Percentiles rank a stretch among this genome's conserved stretches.
Conservation (phyloP, 2,329 filamentous ascomycete species). For the Fusarium tupiense region DNA sequence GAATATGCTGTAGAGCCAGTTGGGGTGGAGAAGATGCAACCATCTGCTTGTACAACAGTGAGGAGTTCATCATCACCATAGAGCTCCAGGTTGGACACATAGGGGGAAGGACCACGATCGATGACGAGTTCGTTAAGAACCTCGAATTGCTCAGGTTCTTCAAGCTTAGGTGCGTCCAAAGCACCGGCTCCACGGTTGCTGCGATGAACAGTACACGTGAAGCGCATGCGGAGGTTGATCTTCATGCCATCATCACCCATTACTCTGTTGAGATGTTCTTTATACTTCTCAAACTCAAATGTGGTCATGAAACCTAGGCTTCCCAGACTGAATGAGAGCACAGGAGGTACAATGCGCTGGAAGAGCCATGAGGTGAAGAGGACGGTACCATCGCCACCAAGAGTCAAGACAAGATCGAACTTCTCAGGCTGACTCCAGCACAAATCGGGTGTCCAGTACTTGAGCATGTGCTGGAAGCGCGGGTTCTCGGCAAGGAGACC, state of each 20-base stretch:
- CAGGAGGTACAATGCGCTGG: slow-evolving; percentile 85
- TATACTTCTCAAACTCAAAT: slow-evolving; percentile 89
- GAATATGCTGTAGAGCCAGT: slow-evolving; percentile 97
- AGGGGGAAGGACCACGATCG: slow-evolving; percentile 94
- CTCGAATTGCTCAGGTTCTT: slow-evolving; percentile 96
- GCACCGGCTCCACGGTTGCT: slow-evolving; percentile 56
- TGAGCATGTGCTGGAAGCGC: slow-evolving; percentile 83
- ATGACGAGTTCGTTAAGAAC: slow-evolving; percentile 99
- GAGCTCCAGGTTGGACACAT: slow-evolving; percentile 95
- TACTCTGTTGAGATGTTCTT: slow-evolving; percentile 83
- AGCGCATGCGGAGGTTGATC: slow-evolving; percentile 97
- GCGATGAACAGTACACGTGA: slow-evolving; percentile 96
- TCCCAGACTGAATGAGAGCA: slow-evolving; percentile 84
- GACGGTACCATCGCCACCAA: slow-evolving; percentile 88
- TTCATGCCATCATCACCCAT: slow-evolving; percentile 98
- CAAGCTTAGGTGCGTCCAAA: slow-evolving; percentile 67
- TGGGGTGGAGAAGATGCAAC: slow-evolving; percentile 96
- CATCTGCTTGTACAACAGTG: slow-evolving; percentile 95
- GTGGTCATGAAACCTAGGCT: slow-evolving; percentile 89
- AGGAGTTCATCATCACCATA: slow-evolving; percentile 95
- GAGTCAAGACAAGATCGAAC: slow-evolving; percentile 91
- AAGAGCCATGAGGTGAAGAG: slow-evolving; percentile 93
- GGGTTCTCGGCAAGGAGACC: slow-evolving; percentile 78
- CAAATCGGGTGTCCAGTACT: slow-evolving; percentile 95
- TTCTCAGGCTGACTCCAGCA: slow-evolving; percentile 95